Conservation (phyloP, 2,329 filamentous ascomycete species). For the Ophiostoma novo-ulmi region DNA sequence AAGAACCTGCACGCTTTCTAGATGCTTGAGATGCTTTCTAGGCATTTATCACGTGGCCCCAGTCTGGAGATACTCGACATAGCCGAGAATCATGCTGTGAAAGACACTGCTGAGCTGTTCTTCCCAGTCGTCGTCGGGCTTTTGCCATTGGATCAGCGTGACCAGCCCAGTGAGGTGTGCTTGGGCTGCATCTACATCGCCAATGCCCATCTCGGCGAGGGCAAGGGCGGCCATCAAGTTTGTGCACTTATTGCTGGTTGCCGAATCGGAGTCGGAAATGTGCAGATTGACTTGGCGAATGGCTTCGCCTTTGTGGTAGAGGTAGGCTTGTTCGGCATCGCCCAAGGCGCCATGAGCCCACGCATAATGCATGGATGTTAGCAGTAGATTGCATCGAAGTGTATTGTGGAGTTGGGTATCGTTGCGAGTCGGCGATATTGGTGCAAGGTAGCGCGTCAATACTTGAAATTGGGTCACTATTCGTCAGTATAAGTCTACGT, state of each 20-base stretch:
- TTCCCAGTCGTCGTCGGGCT: conserved; percentile 10
- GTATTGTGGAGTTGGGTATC: not conserved
- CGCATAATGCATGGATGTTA: conserved; percentile 17
- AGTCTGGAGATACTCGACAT: not conserved
- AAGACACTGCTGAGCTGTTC: not conserved
- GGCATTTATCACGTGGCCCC: not conserved
- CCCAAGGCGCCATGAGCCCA: conserved; percentile 18
- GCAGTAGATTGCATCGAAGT: not conserved
- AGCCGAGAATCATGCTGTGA: not conserved
- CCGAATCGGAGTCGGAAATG: not conserved
- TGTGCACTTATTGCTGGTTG: not conserved
- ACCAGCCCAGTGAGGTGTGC: conserved; percentile 16
- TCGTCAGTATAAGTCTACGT: not conserved
- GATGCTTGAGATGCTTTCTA: not conserved
- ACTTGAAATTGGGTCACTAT: conserved; percentile 19
- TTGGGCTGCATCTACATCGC: conserved; percentile 13
- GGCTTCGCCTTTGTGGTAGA: conserved; percentile 18
- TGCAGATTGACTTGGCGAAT: conserved; percentile 14
- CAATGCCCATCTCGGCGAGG: conserved; percentile 18
- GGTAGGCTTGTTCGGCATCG: conserved; percentile 12
- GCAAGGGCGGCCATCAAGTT: conserved; percentile 15
- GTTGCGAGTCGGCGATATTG: not conserved
- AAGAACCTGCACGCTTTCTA: too few species aligned
- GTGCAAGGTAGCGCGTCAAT: not conserved
- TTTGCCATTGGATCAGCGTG: conserved; percentile 13